Conservation (phyloP, 2,329 filamentous ascomycete genomes). For the Verticillium zaregamsianum region DNA sequence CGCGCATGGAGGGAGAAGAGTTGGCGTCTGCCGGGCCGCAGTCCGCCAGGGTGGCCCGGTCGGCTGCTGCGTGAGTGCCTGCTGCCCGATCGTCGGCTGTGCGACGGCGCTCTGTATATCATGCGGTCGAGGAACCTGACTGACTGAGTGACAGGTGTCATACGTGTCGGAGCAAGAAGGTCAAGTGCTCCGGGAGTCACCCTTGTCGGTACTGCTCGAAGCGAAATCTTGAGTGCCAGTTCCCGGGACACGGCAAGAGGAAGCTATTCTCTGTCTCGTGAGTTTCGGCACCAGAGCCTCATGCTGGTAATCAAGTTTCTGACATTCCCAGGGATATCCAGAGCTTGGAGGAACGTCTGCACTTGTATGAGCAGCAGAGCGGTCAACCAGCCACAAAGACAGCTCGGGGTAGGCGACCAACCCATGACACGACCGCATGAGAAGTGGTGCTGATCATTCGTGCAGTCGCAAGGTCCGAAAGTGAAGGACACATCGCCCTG, state of each 20-base stretch:
- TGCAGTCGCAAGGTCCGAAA: neutral
- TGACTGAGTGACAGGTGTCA: neutral
- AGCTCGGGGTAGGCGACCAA: neutral
- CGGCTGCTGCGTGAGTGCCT: neutral
- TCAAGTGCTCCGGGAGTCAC: neutral
- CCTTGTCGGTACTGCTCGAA: conserved; percentile 1
- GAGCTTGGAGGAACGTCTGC: neutral
- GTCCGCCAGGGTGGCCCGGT: neutral
- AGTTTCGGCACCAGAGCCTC: neutral
- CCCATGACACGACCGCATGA: neutral
- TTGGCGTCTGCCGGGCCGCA: neutral
- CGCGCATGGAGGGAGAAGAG: neutral
- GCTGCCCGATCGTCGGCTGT: neutral
- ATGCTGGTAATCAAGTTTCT: neutral
- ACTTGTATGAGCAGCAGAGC: neutral
- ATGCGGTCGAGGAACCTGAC: neutral
- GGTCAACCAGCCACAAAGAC: neutral
- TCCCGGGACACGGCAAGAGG: neutral
- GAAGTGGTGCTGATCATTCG: neutral
- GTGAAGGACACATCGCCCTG: neutral
- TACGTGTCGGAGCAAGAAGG: conserved; percentile 1
- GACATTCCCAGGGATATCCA: neutral
- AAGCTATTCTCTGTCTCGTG: neutral
- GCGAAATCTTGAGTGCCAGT: neutral
- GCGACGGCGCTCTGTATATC: too few species aligned